These are phyloP conservation scores for Ustilago trichophora DNA, from an alignment of 1,284 basidiomycete genomes.

Conservation along the genomic window DNA sequence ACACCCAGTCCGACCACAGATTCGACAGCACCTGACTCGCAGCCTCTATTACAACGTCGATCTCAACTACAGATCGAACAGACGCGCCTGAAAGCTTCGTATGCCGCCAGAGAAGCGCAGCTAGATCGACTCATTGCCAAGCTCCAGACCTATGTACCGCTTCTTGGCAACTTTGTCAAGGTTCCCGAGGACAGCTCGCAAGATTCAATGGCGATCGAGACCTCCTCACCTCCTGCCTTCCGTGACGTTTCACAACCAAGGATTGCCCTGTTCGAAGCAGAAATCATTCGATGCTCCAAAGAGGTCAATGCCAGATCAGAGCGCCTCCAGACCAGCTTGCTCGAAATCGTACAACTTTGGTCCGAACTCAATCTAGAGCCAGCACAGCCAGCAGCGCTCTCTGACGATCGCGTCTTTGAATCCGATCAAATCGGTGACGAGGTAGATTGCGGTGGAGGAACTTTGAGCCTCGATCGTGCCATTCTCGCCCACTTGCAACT, in stretches of 20 bases:
- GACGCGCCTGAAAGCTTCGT: constrained; percentile 31
- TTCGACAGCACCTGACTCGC: constrained; percentile 2
- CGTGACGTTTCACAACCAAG: constrained; percentile 43
- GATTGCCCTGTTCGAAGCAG: constrained; percentile 43
- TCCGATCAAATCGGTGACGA: constrained; percentile 12
- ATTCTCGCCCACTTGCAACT: constrained; percentile 56
- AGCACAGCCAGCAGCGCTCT: constrained; percentile 20
- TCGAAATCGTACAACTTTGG: constrained; percentile 61
- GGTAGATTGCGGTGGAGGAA: constrained; percentile 29
- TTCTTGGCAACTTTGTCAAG: constrained; percentile 47
- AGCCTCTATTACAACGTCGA: constrained; percentile 45
- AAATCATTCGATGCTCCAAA: constrained; percentile 53
- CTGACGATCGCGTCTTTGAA: constrained; percentile 41
- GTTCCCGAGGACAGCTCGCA: constrained; percentile 13
- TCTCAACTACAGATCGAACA: constrained; percentile 31
- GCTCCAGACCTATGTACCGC: constrained; percentile 37
- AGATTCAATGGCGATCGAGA: neutral
- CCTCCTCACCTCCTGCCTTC: constrained; percentile 2
- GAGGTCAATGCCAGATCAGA: constrained; percentile 48
- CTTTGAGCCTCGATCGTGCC: constrained; percentile 44
- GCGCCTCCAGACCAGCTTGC: constrained; percentile 46
- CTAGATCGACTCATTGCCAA: constrained; percentile 33
- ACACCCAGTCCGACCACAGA: constrained; percentile 4
- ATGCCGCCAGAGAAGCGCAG: constrained; percentile 33
- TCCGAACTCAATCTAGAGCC: constrained; percentile 56